A percentile compares a stretch with the other conserved stretches of the same genome.
Evolutionary conservation across 2,329 filamentous ascomycete genomes (phyloP).

Genomic region (Hymenoscyphus linearis): DNA sequence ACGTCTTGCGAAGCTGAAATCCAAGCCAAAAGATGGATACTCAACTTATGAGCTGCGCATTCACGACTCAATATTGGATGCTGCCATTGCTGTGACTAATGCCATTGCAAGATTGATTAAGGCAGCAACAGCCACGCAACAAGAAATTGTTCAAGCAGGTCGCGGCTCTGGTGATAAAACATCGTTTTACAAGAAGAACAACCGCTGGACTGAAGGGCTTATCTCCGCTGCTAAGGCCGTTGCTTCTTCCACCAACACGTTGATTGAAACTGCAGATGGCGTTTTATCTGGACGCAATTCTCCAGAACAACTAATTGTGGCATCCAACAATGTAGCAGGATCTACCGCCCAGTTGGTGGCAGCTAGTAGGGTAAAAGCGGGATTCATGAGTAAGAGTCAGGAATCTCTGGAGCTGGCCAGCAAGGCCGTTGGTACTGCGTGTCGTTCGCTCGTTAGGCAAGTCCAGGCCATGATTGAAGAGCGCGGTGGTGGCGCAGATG

Average conservation of each 20-base stretch:
- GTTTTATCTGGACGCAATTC: constrained; percentile 89
- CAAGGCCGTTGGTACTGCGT: constrained; percentile 88
- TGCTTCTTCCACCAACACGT: constrained; percentile 83
- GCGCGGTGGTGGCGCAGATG: constrained; percentile 70
- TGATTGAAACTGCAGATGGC: constrained; percentile 97
- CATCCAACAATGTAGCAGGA: constrained; percentile 93
- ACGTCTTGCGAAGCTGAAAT: constrained; percentile 84
- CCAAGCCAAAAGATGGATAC: constrained; percentile 93
- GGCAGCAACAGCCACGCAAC: constrained; percentile 85
- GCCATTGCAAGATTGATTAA: constrained; percentile 94
- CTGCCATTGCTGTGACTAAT: constrained; percentile 86
- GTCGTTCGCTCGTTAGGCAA: constrained; percentile 80
- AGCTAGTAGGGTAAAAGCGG: constrained; percentile 91
- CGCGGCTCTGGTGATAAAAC: constrained; percentile 81
- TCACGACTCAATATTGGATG: constrained; percentile 90
- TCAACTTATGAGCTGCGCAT: constrained; percentile 95
- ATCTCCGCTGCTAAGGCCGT: constrained; percentile 97
- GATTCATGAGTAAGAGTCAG: constrained; percentile 96
- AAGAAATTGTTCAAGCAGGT: constrained; percentile 93
- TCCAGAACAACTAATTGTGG: constrained; percentile 95
- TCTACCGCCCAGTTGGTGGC: constrained; percentile 96
- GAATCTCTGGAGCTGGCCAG: constrained; percentile 85
- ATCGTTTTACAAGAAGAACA: constrained; percentile 99
- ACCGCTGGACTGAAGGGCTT: constrained; percentile 95
- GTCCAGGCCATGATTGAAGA: constrained; percentile 93